Evolutionary conservation across 805 yeast species (phyloP).

Genomic region (Millerozyma miso): DNA sequence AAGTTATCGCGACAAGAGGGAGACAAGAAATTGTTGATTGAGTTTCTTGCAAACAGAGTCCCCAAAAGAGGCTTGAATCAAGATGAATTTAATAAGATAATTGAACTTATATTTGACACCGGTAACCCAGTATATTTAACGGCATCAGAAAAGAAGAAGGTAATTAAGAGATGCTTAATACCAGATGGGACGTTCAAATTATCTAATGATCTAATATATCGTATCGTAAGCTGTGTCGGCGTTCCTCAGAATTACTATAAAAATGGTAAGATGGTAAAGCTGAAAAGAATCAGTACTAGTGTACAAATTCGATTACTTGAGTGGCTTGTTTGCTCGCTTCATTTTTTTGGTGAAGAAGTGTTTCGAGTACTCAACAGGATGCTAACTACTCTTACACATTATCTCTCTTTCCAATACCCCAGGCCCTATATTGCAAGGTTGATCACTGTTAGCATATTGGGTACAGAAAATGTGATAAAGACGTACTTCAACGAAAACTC

Average conservation of each 20-base stretch:
- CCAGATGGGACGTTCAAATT: conserved; percentile 5
- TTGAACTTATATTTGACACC: conserved; percentile 9
- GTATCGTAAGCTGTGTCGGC: conserved; percentile 11
- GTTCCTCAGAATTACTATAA: conserved; percentile 14
- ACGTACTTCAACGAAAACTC: conserved; percentile 9
- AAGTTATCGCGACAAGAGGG: background rate
- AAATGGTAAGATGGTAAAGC: conserved; percentile 9
- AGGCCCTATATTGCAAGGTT: conserved; percentile 18
- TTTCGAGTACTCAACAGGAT: conserved; percentile 10
- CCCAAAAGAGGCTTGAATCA: conserved; percentile 8
- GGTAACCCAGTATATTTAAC: conserved; percentile 2
- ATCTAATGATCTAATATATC: conserved; percentile 3
- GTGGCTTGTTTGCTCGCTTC: conserved; percentile 19
- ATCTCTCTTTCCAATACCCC: conserved; percentile 21
- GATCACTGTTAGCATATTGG: conserved; percentile 15
- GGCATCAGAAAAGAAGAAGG: conserved; percentile 8
- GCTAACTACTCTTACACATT: conserved; percentile 16
- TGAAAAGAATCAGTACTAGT: conserved; percentile 8
- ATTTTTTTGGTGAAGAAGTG: conserved; percentile 11
- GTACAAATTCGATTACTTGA: conserved; percentile 18
- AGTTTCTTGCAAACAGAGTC: background rate
- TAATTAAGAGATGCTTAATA: conserved; percentile 8
- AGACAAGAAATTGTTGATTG: conserved; percentile 1
- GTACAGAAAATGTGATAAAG: conserved; percentile 8
- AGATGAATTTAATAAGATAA: conserved; percentile 3